Percentiles rank a stretch among this genome's conserved stretches.
Evolutionary conservation across 1,284 basidiomycete genomes (phyloP).

Genomic region (Uromyces viciae-fabae): DNA sequence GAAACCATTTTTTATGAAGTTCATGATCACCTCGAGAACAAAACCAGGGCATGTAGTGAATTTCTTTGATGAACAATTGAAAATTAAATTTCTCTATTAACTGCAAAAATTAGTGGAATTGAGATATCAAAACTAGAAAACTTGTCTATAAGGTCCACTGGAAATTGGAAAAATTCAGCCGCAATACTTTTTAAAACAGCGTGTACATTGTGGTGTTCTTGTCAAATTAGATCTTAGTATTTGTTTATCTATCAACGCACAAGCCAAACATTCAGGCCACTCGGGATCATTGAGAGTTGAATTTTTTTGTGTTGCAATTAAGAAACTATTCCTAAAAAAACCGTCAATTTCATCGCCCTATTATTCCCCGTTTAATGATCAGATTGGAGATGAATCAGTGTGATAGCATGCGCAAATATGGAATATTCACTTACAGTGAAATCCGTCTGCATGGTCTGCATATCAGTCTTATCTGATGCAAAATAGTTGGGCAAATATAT

Average conservation of each 20-base stretch:
- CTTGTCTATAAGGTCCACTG: no score
- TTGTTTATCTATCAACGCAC: constrained; percentile 37
- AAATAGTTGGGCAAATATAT: constrained; percentile 42
- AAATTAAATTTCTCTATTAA: no score
- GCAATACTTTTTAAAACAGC: constrained; percentile 36
- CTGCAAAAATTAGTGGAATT: no score
- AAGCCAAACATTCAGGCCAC: constrained; percentile 41
- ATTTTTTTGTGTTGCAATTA: constrained; percentile 33
- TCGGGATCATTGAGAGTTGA: constrained; percentile 28
- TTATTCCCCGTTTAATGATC: neutral
- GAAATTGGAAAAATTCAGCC: constrained; percentile 3
- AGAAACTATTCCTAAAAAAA: constrained; percentile 37
- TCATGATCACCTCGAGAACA: no score
- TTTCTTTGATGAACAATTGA: no score
- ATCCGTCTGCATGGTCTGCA: constrained; percentile 26
- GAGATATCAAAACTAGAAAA: no score
- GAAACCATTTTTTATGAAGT: no score
- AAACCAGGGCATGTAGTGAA: no score
- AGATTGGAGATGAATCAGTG: neutral
- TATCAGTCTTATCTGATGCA: constrained; percentile 28
- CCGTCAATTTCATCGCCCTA: constrained; percentile 39
- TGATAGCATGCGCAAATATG: neutral
- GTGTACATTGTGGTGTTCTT: constrained; percentile 28
- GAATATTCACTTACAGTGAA: constrained; percentile 20
- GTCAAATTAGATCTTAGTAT: neutral